Evolutionary conservation across 768 basidiomycete genomes (phyloP).

Genomic region (Mycena pura): DNA sequence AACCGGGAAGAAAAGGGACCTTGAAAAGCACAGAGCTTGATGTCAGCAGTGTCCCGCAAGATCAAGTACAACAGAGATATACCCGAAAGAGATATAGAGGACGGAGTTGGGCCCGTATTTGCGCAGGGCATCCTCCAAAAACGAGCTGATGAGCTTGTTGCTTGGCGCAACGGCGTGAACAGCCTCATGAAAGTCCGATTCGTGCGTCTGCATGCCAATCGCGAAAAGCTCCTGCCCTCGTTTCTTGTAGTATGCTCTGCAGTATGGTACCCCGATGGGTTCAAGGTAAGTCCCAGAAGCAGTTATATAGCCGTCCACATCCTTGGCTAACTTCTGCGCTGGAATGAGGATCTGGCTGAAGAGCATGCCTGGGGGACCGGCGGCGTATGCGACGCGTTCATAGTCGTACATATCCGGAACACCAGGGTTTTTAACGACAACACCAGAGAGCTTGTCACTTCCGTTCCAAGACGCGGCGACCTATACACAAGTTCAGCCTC

Average conservation of each 20-base stretch:
- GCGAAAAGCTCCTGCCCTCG: conserved; percentile 16
- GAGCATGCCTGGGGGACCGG: not conserved
- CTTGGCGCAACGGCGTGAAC: not conserved
- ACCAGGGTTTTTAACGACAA: conserved; percentile 4
- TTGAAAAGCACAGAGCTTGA: not conserved
- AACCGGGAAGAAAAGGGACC: conserved; percentile 16
- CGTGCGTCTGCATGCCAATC: conserved; percentile 13
- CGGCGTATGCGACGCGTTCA: conserved; percentile 9
- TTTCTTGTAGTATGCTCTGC: not conserved
- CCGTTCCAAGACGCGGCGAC: conserved; percentile 12
- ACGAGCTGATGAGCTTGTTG: not conserved
- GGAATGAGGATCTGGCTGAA: not conserved
- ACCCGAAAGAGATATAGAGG: conserved; percentile 22
- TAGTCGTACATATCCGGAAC: conserved; percentile 21
- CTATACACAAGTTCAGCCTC: not conserved
- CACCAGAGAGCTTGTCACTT: conserved; percentile 9
- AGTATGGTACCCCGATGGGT: conserved; percentile 2
- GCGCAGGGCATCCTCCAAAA: conserved; percentile 2
- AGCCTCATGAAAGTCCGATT: not conserved
- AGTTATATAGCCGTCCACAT: conserved; percentile 8
- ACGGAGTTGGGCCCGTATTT: conserved; percentile 11
- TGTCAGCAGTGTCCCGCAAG: not conserved
- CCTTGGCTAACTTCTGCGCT: conserved; percentile 6
- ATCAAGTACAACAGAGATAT: not conserved
- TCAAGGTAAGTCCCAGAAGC: conserved; percentile 1